Conservation (phyloP, 2,329 filamentous ascomycete species). For the Aspergillus aculeatinus region DNA sequence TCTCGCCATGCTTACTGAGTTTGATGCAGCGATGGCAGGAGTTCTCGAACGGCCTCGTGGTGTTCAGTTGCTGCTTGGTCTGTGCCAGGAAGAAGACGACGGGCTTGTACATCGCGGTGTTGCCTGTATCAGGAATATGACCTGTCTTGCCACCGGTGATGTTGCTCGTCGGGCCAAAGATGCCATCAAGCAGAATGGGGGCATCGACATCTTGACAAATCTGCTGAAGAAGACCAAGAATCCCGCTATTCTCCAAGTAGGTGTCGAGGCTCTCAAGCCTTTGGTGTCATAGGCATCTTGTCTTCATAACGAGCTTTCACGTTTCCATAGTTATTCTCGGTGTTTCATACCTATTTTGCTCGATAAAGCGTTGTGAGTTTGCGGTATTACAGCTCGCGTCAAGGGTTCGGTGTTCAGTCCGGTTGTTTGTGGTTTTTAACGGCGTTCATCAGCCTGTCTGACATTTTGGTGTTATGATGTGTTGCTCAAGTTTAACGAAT, state of each 20-base stretch:
- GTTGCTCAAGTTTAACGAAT: background rate
- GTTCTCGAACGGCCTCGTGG: slow-evolving; percentile 71
- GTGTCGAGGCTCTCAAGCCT: slow-evolving; percentile 70
- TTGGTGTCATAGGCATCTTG: slow-evolving; percentile 48
- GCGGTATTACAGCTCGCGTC: background rate
- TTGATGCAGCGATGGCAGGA: slow-evolving; percentile 69
- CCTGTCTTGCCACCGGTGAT: slow-evolving; percentile 61
- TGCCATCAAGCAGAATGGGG: slow-evolving; percentile 62
- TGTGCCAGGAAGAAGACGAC: slow-evolving; percentile 69
- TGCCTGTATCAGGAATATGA: slow-evolving; percentile 72
- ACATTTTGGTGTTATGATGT: background rate
- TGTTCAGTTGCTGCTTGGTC: slow-evolving; percentile 71
- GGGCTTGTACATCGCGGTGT: slow-evolving; percentile 63
- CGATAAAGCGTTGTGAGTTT: slow-evolving; percentile 7
- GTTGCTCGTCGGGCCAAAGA: slow-evolving; percentile 61
- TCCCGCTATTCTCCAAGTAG: slow-evolving; percentile 68
- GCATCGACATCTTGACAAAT: slow-evolving; percentile 66
- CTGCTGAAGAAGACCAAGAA: slow-evolving; percentile 68
- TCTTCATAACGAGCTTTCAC: slow-evolving; percentile 7
- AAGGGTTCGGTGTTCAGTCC: background rate
- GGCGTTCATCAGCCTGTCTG: background rate
- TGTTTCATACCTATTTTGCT: slow-evolving; percentile 9
- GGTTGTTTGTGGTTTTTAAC: background rate
- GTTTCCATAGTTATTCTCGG: slow-evolving; percentile 8
- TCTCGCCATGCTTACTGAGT: slow-evolving; percentile 77